Evolutionary conservation across 2,329 filamentous ascomycete genomes (phyloP).

Genomic region (Setomelanomma holmii): DNA sequence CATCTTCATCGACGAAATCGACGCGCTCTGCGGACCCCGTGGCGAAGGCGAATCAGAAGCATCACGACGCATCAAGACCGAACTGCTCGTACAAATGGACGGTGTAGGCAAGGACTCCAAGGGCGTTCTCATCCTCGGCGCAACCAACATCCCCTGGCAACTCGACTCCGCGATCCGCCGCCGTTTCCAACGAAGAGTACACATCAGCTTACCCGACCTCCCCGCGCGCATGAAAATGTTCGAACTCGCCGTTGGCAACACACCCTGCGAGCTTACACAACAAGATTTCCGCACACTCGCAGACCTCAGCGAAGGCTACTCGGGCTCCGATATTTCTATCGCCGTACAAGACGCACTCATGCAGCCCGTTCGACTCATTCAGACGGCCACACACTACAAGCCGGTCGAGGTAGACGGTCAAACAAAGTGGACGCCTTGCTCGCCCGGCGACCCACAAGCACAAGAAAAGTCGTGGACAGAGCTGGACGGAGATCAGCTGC

Average conservation of each 20-base stretch:
- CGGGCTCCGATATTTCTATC: conserved; percentile 93
- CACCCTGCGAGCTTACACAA: conserved; percentile 80
- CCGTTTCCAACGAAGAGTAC: conserved; percentile 94
- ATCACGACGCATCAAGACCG: conserved; percentile 96
- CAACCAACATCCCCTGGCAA: conserved; percentile 99
- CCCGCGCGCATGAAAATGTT: conserved; percentile 94
- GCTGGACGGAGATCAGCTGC: conserved; percentile 80
- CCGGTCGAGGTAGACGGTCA: conserved; percentile 73
- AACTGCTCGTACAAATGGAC: conserved; percentile 98
- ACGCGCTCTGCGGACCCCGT: conserved; percentile 91
- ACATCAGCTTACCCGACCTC: conserved; percentile 89
- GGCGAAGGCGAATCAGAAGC: conserved; percentile 97
- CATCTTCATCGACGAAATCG: conserved; percentile 98
- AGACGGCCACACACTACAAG: conserved; percentile 98
- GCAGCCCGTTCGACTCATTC: conserved; percentile 95
- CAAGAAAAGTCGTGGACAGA: conserved; percentile 94
- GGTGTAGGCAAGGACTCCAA: conserved; percentile 95
- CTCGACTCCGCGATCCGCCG: conserved; percentile 93
- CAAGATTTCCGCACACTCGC: conserved; percentile 83
- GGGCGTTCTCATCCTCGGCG: conserved; percentile 91
- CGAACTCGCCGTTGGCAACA: conserved; percentile 90
- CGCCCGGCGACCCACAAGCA: conserved; percentile 84
- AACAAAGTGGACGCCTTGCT: conserved; percentile 84
- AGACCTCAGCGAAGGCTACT: conserved; percentile 88
- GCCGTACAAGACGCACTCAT: conserved; percentile 96